Percentiles rank a stretch among this genome's conserved stretches.
Evolutionary conservation across 108 stramenopile species (phyloP).

Genomic region (Cyclostephanos tholiformis): DNA sequence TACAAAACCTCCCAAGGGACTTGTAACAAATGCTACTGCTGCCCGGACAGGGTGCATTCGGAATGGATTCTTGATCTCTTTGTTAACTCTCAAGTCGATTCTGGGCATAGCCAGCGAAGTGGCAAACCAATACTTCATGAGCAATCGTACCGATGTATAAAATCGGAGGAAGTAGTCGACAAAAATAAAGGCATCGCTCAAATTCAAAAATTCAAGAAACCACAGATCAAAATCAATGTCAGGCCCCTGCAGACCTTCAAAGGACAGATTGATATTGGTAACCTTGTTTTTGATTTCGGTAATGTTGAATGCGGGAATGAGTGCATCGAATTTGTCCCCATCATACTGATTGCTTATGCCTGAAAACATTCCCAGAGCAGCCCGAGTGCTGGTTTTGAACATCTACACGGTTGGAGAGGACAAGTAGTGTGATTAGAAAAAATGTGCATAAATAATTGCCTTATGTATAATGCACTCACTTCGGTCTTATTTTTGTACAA

Average conservation of each 20-base stretch:
- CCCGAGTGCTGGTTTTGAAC: conserved; percentile 37
- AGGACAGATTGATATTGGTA: conserved; percentile 37
- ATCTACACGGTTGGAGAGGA: conserved; percentile 15
- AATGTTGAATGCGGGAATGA: conserved; percentile 44
- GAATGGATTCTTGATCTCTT: conserved; percentile 43
- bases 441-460: background rate
- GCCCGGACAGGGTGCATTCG: conserved; percentile 38
- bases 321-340: conserved; percentile 21
- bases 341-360: conserved; percentile 37
- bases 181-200: conserved; percentile 41
- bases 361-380: conserved; percentile 44
- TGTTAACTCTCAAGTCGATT: conserved; percentile 47
- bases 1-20: conserved; percentile 32
- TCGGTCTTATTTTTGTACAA: conserved; percentile 33
- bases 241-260: conserved; percentile 41
- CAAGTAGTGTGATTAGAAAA: background rate
- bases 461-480: conserved; percentile 12
- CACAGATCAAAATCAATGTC: conserved; percentile 48
- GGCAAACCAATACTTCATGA: conserved; percentile 51
- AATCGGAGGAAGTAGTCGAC: conserved; percentile 41
- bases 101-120: conserved; percentile 43
- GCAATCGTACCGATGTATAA: conserved; percentile 37
- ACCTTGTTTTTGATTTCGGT: conserved; percentile 48
- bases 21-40: conserved; percentile 31
- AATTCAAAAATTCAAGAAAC: conserved; percentile 34